Conservation (phyloP, 2,329 filamentous ascomycete species). For the Cadophora gregata region DNA sequence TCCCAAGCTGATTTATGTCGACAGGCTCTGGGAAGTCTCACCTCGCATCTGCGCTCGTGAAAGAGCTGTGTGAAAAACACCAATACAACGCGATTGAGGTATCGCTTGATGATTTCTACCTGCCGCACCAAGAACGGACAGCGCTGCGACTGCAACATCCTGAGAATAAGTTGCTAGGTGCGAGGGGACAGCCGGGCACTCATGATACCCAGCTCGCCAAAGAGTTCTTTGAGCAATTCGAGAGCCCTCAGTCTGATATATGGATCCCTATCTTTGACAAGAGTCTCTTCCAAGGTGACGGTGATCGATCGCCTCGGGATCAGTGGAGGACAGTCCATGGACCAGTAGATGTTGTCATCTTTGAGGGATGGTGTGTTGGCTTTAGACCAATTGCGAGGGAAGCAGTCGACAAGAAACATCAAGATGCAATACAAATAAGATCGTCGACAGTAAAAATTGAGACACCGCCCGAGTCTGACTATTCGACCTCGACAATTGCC, state of each 20-base stretch:
- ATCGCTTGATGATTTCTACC: constrained; percentile 20
- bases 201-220: constrained; percentile 8
- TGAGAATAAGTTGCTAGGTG: constrained; percentile 8
- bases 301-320: constrained; percentile 1
- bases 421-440: neutral
- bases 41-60: constrained; percentile 5
- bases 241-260: neutral
- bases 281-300: constrained; percentile 15
- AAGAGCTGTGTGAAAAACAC: neutral
- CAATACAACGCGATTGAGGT: constrained; percentile 14
- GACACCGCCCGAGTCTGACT: neutral
- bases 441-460: neutral
- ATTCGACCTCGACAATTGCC: constrained; percentile 10
- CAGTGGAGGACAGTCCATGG: neutral
- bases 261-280: constrained; percentile 15
- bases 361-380: constrained; percentile 21
- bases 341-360: constrained; percentile 7
- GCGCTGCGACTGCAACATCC: neutral
- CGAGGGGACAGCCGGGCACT: constrained; percentile 17
- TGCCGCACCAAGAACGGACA: constrained; percentile 1
- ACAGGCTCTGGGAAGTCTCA: constrained; percentile 12
- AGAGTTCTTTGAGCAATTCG: constrained; percentile 7
- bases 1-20: neutral
- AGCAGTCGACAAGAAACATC: neutral
- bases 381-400: neutral